Evolutionary conservation across 208 protist species (phyloP), one percentile per base, ranked within the genome.

Genomic region (Trypanosomatidae sp.): DNA sequence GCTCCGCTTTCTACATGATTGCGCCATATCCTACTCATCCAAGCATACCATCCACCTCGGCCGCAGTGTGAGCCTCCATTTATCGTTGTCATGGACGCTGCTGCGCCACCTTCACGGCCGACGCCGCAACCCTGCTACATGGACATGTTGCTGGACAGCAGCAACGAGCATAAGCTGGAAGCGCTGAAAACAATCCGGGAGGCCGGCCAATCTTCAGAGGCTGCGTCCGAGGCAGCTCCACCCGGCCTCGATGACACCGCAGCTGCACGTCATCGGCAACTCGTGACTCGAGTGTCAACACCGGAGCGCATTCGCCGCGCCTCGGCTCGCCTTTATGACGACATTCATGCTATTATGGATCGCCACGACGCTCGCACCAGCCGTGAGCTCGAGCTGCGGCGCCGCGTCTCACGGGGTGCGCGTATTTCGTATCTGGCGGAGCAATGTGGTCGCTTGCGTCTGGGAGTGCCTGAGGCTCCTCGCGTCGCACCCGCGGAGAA

Each of bases 281-380:
- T 71, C 7, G 56, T 62, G n/a, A 53, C 65, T 49, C 69, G 82
- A 0, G 44, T 87, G 8, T 74, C 82, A 46, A 92, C 91, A 1
- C 76, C 91, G 1, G 91, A 95, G 66, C 82, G 85, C 47, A 87
- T 95, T 43, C 88, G 88, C 28, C 67, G 69, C 43, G 71, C 66
- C 33, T 84, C 91, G 33, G 74, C 76, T 28, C 46, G 64, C 44
- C 75, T 95, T 13, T 89, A 93, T 69, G 71, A 77, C 41, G 88
- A 95, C 65, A 74, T 95, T 33, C 83, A 92, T 68, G 81, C 86
- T 12, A 75, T 95, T 41, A 83, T 88, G 12, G 73, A 87, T 33
- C 86, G 83, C 8, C 76, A 93, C 58, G 55, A 84, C 2, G 74
- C 58, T 8, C 77, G 91, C 65, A 81, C 74, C 30, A 71, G 85